A percentile compares a stretch with the other conserved stretches of the same genome.
Conservation (phyloP, 2,329 filamentous ascomycete genomes). For the Xylaria polymorpha region DNA sequence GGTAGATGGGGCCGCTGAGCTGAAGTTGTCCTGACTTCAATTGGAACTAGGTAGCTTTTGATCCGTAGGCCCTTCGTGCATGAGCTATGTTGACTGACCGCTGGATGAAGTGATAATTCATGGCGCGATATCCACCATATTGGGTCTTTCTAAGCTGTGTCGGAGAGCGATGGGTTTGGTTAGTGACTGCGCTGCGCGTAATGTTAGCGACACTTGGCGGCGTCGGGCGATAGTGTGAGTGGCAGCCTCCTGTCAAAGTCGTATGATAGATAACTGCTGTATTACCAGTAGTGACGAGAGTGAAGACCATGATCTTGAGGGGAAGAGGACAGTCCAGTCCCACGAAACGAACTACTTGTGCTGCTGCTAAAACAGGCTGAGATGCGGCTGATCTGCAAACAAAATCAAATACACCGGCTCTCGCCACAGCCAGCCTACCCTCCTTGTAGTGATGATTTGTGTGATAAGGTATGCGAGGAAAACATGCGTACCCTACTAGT, state of each 20-base stretch:
- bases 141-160: conserved; percentile 9
- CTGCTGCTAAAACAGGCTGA: conserved; percentile 23
- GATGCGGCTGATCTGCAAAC: conserved; percentile 26
- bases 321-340: background rate
- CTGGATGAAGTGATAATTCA: conserved; percentile 1
- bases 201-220: conserved; percentile 6
- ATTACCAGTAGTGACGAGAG: background rate
- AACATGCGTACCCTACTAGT: too few relatives aligned
- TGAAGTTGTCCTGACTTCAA: background rate
- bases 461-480: too few relatives aligned
- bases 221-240: background rate
- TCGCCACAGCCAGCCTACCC: too few relatives aligned
- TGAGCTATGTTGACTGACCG: conserved; percentile 1
- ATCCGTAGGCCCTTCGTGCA: background rate
- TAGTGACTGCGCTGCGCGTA: background rate
- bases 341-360: conserved; percentile 15
- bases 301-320: background rate
- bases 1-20: conserved; percentile 17
- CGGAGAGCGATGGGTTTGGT: conserved; percentile 20
- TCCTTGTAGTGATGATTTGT: conserved; percentile 13
- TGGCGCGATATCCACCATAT: conserved; percentile 11
- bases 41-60: background rate
- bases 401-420: conserved; percentile 32
- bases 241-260: background rate
- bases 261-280: conserved; percentile 2